These are phyloP conservation scores for Trapa bicornis DNA, from an alignment of 345 rosid genomes.

Conservation along the genomic window DNA sequence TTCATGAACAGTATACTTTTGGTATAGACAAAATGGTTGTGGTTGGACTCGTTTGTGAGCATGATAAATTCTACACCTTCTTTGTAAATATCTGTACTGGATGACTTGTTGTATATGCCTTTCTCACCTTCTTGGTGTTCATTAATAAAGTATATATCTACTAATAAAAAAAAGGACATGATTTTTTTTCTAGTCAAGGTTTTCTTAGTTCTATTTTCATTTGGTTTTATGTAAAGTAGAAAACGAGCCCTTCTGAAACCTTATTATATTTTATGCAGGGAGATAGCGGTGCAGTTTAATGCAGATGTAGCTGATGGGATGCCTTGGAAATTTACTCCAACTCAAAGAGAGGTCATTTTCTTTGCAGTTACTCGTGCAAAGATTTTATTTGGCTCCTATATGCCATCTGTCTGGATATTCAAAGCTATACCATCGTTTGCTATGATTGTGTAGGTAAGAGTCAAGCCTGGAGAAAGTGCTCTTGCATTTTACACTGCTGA, in stretches of 20 bases:
- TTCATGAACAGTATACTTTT: no score
- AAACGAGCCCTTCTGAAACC: slow-evolving; percentile 3
- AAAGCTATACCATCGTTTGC: slow-evolving; percentile 1
- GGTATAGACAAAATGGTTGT: no score
- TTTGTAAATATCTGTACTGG: no score
- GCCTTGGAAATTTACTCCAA: slow-evolving; percentile 94
- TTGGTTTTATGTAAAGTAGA: not conserved
- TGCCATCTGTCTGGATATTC: not conserved
- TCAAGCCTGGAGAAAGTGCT: slow-evolving; percentile 92
- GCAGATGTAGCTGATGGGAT: slow-evolving; percentile 97
- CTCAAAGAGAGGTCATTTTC: slow-evolving; percentile 75
- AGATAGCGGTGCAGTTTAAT: slow-evolving; percentile 82
- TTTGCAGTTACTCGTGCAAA: not conserved
- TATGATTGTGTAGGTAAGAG: slow-evolving; percentile 44
- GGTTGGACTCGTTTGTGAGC: no score
- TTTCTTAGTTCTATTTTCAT: not conserved
- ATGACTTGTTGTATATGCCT: no score
- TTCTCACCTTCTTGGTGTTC: no score
- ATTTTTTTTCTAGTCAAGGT: not conserved
- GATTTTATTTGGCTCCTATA: not conserved
- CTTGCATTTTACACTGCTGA: slow-evolving; percentile 97
- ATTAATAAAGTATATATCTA: no score
- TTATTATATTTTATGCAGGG: slow-evolving; percentile 30
- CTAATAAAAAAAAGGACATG: no score
- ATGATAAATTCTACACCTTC: no score